Evolutionary conservation across 805 yeast species (phyloP), one percentile per base, ranked within the genome.

Genomic region (Lipomyces mesembrius): DNA sequence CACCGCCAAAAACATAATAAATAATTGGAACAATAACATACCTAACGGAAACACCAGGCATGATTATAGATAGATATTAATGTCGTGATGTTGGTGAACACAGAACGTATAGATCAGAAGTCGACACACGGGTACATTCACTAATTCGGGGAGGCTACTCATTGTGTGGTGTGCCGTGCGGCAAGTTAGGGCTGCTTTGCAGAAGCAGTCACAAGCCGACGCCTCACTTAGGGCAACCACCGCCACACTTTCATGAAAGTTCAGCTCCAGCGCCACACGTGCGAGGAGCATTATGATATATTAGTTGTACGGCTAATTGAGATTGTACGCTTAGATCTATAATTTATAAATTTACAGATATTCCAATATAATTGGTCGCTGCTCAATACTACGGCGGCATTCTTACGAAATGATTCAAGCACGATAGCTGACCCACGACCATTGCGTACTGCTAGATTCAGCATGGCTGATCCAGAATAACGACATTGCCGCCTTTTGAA

Each of bases 31-130:
- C 34, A 7, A 11, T 32, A n/a, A 90, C 96, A 81, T 90, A 91
- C 97, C 94, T 91, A 83, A 92, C 97, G 86, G 97, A 88, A 88
- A 89, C 93, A 91, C 97, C 97, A 88, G 96, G 90, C 97, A 92
- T 92, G 62, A 56, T 68, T 64, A n/a, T 20, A 32, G 20, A 25
- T 59, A 43, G 20, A 25, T 59, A 43, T 58, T 52, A 20, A 7
- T 43, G 49, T 43, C 11, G 49, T 17, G 49, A 43, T 43, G 11
- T 17, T 43, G 20, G 49, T 14, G 39, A 12, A 14, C 39, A 37
- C 39, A 43, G 49, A n/a, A n/a, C 20, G 22, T 43, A 43, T 37
- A 12, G 39, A 43, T n/a, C 22, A 43, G 22, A n/a, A 3, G 9
- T 6, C 22, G 8, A 4, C 49, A 43, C 49, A 11, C 11, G 3